phyloP scores from a whole-genome alignment of 2,329 filamentous ascomycete genomes.

The Trichoderma harzianum region DNA sequence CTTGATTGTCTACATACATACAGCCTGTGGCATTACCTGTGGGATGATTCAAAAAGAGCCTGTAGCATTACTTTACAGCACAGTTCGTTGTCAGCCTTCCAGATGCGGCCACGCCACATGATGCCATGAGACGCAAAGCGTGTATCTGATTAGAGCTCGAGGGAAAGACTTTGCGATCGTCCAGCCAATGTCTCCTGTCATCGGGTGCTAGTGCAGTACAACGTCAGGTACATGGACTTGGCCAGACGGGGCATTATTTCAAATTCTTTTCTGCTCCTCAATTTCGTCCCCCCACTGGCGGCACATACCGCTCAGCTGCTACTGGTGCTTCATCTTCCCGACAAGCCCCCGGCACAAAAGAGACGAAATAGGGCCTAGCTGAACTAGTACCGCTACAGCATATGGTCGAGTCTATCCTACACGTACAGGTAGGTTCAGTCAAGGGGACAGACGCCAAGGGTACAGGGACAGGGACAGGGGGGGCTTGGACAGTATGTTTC shows the following conservation, averaged over 20 bases:
- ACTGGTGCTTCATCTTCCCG: neutral
- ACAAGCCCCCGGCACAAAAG: neutral
- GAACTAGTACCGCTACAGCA: neutral
- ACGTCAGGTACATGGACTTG: neutral
- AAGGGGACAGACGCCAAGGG: neutral
- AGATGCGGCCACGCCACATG: neutral
- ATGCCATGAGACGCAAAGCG: neutral
- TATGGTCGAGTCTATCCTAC: neutral
- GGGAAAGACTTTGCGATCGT: constrained; percentile 14
- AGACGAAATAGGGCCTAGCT: neutral
- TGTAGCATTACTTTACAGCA: neutral
- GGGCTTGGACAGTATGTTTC: neutral
- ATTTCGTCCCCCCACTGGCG: neutral
- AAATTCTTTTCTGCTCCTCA: neutral
- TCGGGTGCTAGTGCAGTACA: neutral
- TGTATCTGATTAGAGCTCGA: constrained; percentile 1
- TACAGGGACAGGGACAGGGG: neutral
- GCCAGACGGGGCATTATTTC: neutral
- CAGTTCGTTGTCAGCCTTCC: neutral
- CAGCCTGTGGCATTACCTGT: neutral
- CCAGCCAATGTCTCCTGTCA: neutral
- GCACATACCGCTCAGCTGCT: neutral
- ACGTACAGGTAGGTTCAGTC: neutral
- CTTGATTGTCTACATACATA: neutral
- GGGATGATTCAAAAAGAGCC: neutral